Evolutionary conservation across 176 grass and related monocot species (phyloP).

Genomic region (Dactylis glomerata): DNA sequence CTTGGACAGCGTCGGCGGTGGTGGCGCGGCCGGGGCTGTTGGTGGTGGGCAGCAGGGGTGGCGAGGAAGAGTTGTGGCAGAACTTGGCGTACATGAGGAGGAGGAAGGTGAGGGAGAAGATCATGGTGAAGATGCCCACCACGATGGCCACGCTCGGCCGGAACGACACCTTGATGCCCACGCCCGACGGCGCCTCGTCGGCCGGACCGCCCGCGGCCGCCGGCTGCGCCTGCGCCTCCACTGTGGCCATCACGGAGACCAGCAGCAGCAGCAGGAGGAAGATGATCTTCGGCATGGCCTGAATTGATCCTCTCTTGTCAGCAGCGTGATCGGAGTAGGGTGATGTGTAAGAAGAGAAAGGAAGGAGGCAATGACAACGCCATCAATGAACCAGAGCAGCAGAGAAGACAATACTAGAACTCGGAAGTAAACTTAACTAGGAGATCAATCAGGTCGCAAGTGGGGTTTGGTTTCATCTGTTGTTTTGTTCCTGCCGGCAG

Average conservation of each 20-base stretch:
- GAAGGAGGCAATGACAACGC: background rate
- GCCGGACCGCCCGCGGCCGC: background rate
- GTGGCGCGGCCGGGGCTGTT: background rate
- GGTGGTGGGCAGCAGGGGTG: background rate
- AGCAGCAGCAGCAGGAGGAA: background rate
- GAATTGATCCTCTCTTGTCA: background rate
- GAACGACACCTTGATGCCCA: conserved; percentile 46
- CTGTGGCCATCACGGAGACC: background rate
- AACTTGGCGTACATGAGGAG: conserved; percentile 97
- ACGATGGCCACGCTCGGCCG: conserved; percentile 80
- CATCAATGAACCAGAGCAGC: background rate
- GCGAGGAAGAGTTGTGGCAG: conserved; percentile 40
- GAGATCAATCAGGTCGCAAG: background rate
- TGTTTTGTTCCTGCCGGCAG: background rate
- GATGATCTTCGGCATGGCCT: background rate
- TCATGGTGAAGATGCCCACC: conserved; percentile 79
- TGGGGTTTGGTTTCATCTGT: background rate
- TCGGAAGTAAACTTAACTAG: background rate
- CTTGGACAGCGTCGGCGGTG: background rate
- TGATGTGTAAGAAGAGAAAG: background rate
- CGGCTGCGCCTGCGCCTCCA: conserved; percentile 1
- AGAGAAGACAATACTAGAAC: background rate
- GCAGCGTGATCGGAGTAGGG: background rate
- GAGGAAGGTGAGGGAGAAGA: conserved; percentile 83
- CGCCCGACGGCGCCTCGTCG: background rate